Conservation (phyloP, 108 stramenopile genomes). For the Pinguiococcus pyrenoidosus region DNA sequence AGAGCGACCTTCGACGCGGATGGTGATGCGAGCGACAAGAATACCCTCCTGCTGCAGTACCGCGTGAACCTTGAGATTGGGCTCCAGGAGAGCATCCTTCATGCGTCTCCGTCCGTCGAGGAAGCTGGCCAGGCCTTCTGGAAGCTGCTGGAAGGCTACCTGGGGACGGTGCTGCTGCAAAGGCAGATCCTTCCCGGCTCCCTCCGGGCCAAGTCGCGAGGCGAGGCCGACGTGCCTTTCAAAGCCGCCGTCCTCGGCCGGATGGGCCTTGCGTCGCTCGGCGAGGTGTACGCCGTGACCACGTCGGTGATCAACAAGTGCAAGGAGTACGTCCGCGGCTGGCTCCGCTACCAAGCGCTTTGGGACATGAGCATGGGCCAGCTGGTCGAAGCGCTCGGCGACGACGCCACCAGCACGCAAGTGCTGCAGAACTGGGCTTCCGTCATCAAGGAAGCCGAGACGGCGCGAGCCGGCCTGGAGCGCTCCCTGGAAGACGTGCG, state of each 20-base stretch:
- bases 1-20: constrained; percentile 30
- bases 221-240: too few relatives aligned
- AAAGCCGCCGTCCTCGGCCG: constrained; percentile 10
- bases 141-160: too few relatives aligned
- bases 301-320: constrained; percentile 54
- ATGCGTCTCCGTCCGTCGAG: too few relatives aligned
- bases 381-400: constrained; percentile 58
- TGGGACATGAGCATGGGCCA: constrained; percentile 81
- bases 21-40: background rate
- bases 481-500: constrained; percentile 49
- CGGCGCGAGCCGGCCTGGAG: constrained; percentile 71
- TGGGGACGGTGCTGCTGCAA: too few relatives aligned
- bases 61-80: too few relatives aligned
- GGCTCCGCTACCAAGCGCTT: constrained; percentile 84
- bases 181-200: too few relatives aligned
- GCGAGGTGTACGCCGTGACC: constrained; percentile 49
- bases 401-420: constrained; percentile 5
- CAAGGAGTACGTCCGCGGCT: constrained; percentile 56
- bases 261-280: constrained; percentile 30
- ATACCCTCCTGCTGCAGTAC: too few relatives aligned
- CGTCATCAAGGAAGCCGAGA: constrained; percentile 78
- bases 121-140: too few relatives aligned
- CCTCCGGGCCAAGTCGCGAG: too few relatives aligned
- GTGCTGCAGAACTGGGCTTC: constrained; percentile 49
- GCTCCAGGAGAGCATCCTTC: too few relatives aligned